These are phyloP conservation scores for Climacium dendroides DNA, from an alignment of 225 moss, liverwort and hornwort genomes.

Conservation along the genomic window DNA sequence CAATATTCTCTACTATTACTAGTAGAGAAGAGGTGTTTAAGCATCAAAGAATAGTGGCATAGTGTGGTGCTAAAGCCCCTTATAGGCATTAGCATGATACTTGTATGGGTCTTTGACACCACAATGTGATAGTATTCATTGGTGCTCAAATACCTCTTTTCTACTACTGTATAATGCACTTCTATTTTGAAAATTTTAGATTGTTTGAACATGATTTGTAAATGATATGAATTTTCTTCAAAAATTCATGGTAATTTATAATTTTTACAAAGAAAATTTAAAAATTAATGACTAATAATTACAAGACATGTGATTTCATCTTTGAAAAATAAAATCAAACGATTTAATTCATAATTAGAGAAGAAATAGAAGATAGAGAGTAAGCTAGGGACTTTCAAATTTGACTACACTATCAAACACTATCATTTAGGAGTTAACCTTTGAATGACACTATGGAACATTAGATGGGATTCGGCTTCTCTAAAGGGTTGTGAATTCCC, in stretches of 20 bases:
- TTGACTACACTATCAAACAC: no score
- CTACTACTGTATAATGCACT: neutral
- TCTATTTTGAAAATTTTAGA: accelerated
- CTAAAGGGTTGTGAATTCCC: no score
- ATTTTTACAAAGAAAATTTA: accelerated
- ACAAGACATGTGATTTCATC: no score
- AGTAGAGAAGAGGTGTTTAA: neutral
- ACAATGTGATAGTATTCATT: no score
- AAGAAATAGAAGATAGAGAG: accelerated
- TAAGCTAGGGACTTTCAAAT: neutral
- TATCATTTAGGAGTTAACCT: no score
- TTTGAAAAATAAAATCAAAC: neutral
- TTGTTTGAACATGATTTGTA: neutral
- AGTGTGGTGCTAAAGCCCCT: accelerated
- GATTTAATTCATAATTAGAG: no score
- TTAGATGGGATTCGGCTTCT: no score
- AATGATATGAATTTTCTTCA: no score
- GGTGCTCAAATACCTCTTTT: neutral
- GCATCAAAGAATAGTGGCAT: neutral
- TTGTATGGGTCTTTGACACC: neutral
- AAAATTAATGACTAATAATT: neutral
- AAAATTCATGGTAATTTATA: neutral
- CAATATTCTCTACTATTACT: no score
- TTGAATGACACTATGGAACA: no score
- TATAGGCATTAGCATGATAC: no score